Percentiles rank a stretch among this genome's conserved stretches.
Conservation (phyloP, 148 eudicot genomes). For the Rhododendron williamsianum region DNA sequence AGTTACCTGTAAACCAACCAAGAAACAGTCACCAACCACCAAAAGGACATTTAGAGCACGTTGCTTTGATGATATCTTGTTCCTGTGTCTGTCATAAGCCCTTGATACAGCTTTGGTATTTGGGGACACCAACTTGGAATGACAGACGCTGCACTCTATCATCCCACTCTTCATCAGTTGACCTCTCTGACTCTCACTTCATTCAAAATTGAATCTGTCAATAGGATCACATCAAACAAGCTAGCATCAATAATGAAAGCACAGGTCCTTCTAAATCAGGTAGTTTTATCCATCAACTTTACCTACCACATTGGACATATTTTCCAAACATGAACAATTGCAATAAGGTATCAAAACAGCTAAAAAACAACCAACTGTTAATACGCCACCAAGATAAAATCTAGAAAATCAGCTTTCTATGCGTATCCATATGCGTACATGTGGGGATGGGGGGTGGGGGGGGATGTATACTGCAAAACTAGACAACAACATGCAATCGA, state of each 20-base stretch:
- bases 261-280: neutral
- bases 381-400: neutral
- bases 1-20: conserved; percentile 89
- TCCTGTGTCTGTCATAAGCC: conserved; percentile 78
- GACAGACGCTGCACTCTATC: conserved; percentile 91
- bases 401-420: neutral
- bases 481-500: neutral
- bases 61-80: conserved; percentile 77
- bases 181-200: conserved; percentile 7
- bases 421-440: no score
- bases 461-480: neutral
- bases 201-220: neutral
- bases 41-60: conserved; percentile 65
- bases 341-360: neutral
- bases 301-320: neutral
- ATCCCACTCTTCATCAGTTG: conserved; percentile 60
- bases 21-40: conserved; percentile 86
- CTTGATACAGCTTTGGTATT: conserved; percentile 54
- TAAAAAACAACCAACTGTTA: neutral
- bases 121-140: conserved; percentile 63
- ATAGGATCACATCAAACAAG: neutral
- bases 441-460: no score
- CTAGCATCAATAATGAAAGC: neutral
- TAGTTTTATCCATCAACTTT: neutral
- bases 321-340: neutral